These are phyloP conservation scores for Chaetomidium leptoderma DNA, from an alignment of 495 filamentous ascomycete species.

Conservation along the genomic window DNA sequence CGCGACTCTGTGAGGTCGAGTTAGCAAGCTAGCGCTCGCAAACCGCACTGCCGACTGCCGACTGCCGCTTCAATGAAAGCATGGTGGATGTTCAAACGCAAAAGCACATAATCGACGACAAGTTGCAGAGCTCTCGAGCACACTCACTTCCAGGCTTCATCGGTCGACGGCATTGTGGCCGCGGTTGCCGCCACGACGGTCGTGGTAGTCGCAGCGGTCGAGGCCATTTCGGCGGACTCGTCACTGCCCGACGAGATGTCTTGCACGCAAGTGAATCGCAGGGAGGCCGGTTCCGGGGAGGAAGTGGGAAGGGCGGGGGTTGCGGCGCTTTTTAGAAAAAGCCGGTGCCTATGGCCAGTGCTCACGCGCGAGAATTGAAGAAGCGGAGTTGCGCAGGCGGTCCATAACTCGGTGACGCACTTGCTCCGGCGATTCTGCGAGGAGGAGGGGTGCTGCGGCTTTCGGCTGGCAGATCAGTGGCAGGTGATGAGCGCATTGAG, in stretches of 20 bases:
- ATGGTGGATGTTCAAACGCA: not conserved
- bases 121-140: too few relatives aligned
- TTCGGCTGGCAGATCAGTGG: conserved; percentile 23
- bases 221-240: conserved; percentile 23
- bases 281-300: not conserved
- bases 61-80: not conserved
- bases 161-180: conserved; percentile 13
- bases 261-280: not conserved
- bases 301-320: not conserved
- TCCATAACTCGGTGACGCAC: conserved; percentile 31
- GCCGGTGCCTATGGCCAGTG: conserved; percentile 16
- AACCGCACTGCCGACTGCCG: not conserved
- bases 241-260: not conserved
- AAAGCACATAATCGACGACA: too few relatives aligned
- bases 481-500: conserved; percentile 32
- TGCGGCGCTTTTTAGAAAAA: conserved; percentile 2
- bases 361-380: conserved; percentile 26
- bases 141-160: conserved; percentile 31
- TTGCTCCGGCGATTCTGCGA: conserved; percentile 17
- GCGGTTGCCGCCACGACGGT: conserved; percentile 1
- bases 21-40: conserved; percentile 14
- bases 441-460: conserved; percentile 28
- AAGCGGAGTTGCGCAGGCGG: conserved; percentile 22
- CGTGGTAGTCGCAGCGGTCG: conserved; percentile 1
- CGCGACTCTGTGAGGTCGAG: conserved; percentile 20